Conservation (phyloP, 1,284 basidiomycete species). For the Chalciporus piperatoides region DNA sequence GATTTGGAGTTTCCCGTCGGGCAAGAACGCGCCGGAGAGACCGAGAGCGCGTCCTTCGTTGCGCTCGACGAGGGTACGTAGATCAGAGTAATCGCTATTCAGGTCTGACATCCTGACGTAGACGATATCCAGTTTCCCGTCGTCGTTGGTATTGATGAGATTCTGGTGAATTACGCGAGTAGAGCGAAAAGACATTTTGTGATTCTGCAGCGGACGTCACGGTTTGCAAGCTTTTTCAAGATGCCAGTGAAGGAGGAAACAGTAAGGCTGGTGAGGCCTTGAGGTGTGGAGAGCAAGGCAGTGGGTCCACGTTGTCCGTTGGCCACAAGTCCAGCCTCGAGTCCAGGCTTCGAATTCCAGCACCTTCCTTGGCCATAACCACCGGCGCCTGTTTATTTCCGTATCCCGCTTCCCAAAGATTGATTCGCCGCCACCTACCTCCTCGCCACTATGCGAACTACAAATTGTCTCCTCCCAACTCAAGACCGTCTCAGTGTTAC, state of each 20-base stretch:
- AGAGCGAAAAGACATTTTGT: conserved; percentile 6
- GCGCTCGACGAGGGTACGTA: conserved; percentile 27
- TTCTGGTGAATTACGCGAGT: conserved; percentile 28
- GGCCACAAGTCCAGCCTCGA: neutral
- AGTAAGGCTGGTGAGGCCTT: neutral
- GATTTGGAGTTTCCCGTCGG: conserved; percentile 21
- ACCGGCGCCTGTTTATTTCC: neutral
- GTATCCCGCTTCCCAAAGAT: neutral
- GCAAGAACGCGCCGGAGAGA: conserved; percentile 24
- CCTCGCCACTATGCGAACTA: neutral
- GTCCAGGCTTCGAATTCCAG: neutral
- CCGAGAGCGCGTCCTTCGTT: conserved; percentile 34
- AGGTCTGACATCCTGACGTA: conserved; percentile 20
- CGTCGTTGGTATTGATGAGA: conserved; percentile 25
- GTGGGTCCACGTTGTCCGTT: conserved; percentile 4
- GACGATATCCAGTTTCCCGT: conserved; percentile 22
- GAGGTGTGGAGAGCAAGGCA: conserved; percentile 1
- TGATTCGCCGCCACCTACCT: neutral
- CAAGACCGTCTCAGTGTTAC: neutral
- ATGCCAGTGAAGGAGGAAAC: neutral
- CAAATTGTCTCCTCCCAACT: too few species aligned
- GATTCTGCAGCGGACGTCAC: neutral
- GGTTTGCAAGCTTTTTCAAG: neutral
- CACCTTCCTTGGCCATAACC: neutral
- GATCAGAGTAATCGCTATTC: conserved; percentile 22